Percentiles rank a stretch among this genome's conserved stretches.
Conservation (phyloP, 1,284 basidiomycete genomes). For the Trichosporon coremiiforme region DNA sequence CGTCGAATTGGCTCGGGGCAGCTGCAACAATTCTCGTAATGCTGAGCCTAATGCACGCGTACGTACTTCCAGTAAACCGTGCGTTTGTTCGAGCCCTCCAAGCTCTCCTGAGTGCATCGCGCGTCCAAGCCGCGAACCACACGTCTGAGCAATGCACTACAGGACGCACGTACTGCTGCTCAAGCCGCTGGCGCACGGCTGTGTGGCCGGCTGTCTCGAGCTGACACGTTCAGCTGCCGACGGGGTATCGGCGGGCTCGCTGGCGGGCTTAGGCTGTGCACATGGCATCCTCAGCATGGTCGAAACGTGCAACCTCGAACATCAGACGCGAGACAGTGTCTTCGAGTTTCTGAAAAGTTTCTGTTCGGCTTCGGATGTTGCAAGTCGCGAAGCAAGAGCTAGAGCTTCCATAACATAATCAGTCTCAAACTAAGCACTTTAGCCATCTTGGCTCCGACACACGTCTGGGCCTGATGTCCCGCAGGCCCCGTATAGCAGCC, state of each 20-base stretch:
- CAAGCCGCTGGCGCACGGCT: background rate
- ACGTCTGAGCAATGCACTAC: background rate
- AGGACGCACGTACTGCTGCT: background rate
- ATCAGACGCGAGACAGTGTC: background rate
- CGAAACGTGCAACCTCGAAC: background rate
- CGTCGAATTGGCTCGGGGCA: background rate
- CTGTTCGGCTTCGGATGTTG: background rate
- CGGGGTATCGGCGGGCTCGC: background rate
- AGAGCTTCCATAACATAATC: background rate
- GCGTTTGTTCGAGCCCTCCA: background rate
- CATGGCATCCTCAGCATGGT: background rate
- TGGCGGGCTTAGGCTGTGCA: too few relatives aligned
- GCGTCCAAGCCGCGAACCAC: background rate
- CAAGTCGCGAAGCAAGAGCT: background rate
- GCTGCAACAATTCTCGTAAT: constrained; percentile 11
- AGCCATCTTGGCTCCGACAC: background rate
- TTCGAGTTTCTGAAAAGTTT: background rate
- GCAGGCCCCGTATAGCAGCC: background rate
- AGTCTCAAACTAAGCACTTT: constrained; percentile 9
- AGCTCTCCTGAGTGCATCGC: background rate
- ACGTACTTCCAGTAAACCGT: background rate
- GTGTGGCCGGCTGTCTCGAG: constrained; percentile 9
- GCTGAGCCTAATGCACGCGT: background rate
- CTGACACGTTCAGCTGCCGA: background rate
- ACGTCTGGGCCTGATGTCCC: background rate